phyloP scores from a whole-genome alignment of 306 rosid species.

The Herpetospermum pedunculosum region DNA sequence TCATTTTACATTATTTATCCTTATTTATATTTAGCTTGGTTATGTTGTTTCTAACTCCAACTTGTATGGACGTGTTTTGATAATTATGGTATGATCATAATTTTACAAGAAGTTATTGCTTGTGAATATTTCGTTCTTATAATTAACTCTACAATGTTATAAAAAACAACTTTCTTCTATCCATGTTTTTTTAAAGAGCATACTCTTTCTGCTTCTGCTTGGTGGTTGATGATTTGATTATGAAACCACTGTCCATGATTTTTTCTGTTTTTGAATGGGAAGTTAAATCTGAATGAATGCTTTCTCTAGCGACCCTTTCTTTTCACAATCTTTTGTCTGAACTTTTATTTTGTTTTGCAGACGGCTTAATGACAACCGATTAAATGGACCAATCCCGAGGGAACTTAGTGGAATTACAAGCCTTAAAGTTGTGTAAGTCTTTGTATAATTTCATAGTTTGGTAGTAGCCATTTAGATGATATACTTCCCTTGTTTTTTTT shows the following conservation, averaged over 20 bases:
- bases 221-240: neutral
- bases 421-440: constrained; percentile 95
- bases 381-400: constrained; percentile 77
- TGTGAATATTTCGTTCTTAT: neutral
- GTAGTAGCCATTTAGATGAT: neutral
- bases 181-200: neutral
- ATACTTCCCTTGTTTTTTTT: constrained; percentile 1
- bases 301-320: neutral
- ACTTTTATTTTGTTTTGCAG: constrained; percentile 28
- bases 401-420: constrained; percentile 52
- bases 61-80: neutral
- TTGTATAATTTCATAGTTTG: neutral
- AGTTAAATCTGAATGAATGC: neutral
- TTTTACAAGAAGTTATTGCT: neutral
- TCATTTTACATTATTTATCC: neutral
- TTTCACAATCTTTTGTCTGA: neutral
- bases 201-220: neutral
- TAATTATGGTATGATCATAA: neutral
- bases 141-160: neutral
- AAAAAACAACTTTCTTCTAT: neutral
- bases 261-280: neutral
- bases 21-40: neutral
- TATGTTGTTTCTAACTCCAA: neutral
- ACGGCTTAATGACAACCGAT: constrained; percentile 69
- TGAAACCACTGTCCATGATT: neutral